These are phyloP conservation scores for Emydomyces testavorans DNA, from an alignment of 2,329 filamentous ascomycete genomes.

Conservation along the genomic window DNA sequence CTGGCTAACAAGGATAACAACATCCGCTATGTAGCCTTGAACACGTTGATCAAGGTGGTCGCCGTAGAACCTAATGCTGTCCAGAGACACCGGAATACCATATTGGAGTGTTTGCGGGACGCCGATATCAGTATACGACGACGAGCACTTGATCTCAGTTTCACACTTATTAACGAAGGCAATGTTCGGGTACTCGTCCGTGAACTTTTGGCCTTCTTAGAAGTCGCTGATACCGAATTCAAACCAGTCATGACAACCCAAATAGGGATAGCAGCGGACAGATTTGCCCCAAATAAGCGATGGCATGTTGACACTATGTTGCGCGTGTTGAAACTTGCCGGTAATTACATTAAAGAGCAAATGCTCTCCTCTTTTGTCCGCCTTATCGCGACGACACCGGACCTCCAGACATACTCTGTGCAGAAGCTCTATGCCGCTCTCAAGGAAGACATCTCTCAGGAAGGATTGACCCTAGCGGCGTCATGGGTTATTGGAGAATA, in stretches of 20 bases:
- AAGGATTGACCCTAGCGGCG: constrained; percentile 82
- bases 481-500: constrained; percentile 98
- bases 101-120: constrained; percentile 87
- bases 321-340: constrained; percentile 80
- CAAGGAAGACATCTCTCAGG: constrained; percentile 95
- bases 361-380: constrained; percentile 95
- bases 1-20: constrained; percentile 98
- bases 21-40: constrained; percentile 93
- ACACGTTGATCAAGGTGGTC: constrained; percentile 95
- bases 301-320: constrained; percentile 99
- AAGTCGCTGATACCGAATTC: constrained; percentile 96
- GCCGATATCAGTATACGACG: constrained; percentile 96
- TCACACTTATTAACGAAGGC: constrained; percentile 92
- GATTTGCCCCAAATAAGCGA: constrained; percentile 90
- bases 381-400: constrained; percentile 84
- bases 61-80: constrained; percentile 97
- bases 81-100: constrained; percentile 92
- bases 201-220: constrained; percentile 86
- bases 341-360: constrained; percentile 95
- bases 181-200: constrained; percentile 90
- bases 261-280: constrained; percentile 91
- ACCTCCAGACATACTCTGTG: constrained; percentile 90
- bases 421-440: constrained; percentile 86
- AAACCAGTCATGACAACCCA: constrained; percentile 98
- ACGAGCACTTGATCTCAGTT: constrained; percentile 91